phyloP scores from a whole-genome alignment of 805 yeast genomes.

The Candida chauliodis region DNA sequence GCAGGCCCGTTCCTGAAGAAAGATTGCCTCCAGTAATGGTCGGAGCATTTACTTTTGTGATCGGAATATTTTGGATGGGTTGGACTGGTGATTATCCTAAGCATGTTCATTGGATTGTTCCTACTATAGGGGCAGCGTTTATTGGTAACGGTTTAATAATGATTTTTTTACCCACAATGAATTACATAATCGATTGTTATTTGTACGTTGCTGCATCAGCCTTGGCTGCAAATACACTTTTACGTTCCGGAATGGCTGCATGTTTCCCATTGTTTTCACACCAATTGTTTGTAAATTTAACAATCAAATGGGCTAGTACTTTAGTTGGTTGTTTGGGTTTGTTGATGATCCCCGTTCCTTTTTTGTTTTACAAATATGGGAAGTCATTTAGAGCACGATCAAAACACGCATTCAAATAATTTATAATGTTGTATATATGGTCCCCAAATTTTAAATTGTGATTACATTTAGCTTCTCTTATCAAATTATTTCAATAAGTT shows the following conservation, averaged over 20 bases:
- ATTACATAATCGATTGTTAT: constrained; percentile 60
- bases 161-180: constrained; percentile 57
- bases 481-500: too few relatives aligned
- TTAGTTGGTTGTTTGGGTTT: constrained; percentile 51
- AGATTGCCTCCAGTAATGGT: constrained; percentile 75
- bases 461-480: too few relatives aligned
- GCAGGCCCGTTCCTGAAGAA: constrained; percentile 69
- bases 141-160: constrained; percentile 47
- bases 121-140: constrained; percentile 43
- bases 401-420: constrained; percentile 21
- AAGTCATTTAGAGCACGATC: constrained; percentile 23
- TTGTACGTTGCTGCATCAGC: constrained; percentile 60
- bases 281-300: constrained; percentile 48
- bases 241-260: constrained; percentile 58
- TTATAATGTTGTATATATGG: too few relatives aligned
- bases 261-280: constrained; percentile 58
- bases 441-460: too few relatives aligned
- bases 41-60: constrained; percentile 68
- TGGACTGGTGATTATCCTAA: constrained; percentile 82
- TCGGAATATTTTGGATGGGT: constrained; percentile 80
- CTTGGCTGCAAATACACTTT: constrained; percentile 59
- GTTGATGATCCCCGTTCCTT: constrained; percentile 55
- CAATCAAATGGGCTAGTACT: constrained; percentile 55
- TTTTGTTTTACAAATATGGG: constrained; percentile 50
- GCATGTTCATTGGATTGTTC: constrained; percentile 73